Conservation (phyloP, 306 rosid species). For the Inga leiocalycina region DNA sequence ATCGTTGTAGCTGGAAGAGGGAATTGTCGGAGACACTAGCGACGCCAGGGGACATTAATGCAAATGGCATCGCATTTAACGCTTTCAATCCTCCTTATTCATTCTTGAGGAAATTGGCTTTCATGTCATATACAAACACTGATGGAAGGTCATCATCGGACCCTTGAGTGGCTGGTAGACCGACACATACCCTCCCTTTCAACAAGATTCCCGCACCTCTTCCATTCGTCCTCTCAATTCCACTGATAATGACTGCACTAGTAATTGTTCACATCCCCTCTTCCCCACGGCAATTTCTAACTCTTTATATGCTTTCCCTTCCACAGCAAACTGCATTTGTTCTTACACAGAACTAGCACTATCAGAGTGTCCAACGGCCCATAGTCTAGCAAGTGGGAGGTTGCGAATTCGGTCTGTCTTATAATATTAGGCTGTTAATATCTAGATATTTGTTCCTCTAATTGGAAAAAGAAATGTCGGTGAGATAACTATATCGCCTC, state of each 20-base stretch:
- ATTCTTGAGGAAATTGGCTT: background rate
- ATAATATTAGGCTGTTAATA: no score
- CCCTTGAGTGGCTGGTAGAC: background rate
- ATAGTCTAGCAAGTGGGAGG: no score
- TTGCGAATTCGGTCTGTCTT: no score
- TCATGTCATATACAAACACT: background rate
- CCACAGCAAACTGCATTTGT: background rate
- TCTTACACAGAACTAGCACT: background rate
- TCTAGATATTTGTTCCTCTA: no score
- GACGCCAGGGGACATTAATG: constrained; percentile 19
- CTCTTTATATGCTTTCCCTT: background rate
- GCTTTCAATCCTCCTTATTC: background rate
- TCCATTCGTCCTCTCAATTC: background rate
- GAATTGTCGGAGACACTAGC: constrained; percentile 24
- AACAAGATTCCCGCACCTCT: constrained; percentile 6
- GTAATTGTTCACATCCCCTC: background rate
- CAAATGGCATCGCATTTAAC: constrained; percentile 14
- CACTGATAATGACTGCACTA: constrained; percentile 2
- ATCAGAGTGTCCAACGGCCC: background rate
- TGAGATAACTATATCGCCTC: background rate
- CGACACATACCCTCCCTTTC: background rate
- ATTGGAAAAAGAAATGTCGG: no score
- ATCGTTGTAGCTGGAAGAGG: background rate
- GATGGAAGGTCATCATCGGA: background rate
- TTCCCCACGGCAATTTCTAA: background rate